Evolutionary conservation across 2,329 filamentous ascomycete species (phyloP).

Genomic region (Cladosporium sp.): DNA sequence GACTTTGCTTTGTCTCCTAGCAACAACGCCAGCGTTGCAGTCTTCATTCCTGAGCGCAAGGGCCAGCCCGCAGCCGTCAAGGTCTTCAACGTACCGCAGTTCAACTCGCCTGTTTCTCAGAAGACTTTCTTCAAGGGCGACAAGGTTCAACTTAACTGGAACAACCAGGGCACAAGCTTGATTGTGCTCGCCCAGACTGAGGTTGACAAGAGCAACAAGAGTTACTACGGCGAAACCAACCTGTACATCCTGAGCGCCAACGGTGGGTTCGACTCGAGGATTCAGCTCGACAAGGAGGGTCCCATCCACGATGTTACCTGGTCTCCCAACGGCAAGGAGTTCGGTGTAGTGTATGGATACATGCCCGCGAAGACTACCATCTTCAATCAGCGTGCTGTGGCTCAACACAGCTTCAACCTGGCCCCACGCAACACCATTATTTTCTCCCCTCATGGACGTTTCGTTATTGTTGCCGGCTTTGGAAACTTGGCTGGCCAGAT

Average conservation of each 20-base stretch:
- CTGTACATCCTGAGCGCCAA: slow-evolving; percentile 92
- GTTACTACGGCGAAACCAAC: slow-evolving; percentile 98
- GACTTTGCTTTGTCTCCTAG: slow-evolving; percentile 90
- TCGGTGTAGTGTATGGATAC: slow-evolving; percentile 95
- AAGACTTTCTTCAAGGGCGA: slow-evolving; percentile 99
- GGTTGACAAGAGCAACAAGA: slow-evolving; percentile 97
- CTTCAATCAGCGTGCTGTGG: slow-evolving; percentile 85
- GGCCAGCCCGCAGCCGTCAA: slow-evolving; percentile 92
- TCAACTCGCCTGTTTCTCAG: slow-evolving; percentile 80
- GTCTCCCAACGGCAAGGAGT: slow-evolving; percentile 97
- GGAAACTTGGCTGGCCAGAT: slow-evolving; percentile 97
- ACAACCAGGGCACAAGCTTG: slow-evolving; percentile 83
- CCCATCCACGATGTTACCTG: slow-evolving; percentile 98
- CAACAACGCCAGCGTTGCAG: slow-evolving; percentile 79
- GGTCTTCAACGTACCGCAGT: slow-evolving; percentile 90
- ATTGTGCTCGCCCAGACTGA: slow-evolving; percentile 97
- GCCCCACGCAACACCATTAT: slow-evolving; percentile 90
- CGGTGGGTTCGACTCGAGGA: slow-evolving; percentile 87
- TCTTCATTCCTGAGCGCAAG: slow-evolving; percentile 92
- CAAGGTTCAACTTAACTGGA: slow-evolving; percentile 99
- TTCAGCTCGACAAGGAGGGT: slow-evolving; percentile 83
- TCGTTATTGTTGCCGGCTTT: slow-evolving; percentile 92
- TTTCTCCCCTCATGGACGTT: slow-evolving; percentile 91
- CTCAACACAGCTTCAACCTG: slow-evolving; percentile 82
- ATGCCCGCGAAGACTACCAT: slow-evolving; percentile 99